Evolutionary conservation across 257 asterid genomes (phyloP).

Genomic region (Nicotiana tomentosiformis): DNA sequence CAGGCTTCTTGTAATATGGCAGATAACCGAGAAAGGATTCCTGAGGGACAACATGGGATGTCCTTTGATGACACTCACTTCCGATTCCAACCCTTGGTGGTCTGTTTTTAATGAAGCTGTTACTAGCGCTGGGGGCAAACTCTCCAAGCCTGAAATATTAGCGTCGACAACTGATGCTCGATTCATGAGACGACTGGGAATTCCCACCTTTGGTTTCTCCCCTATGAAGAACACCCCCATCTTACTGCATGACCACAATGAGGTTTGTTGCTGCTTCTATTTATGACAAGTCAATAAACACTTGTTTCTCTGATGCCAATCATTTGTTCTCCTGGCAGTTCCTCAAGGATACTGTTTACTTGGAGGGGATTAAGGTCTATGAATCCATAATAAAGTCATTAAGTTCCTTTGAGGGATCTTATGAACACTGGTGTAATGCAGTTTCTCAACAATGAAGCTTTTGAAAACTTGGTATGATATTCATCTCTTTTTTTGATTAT

Average conservation of each 20-base stretch:
- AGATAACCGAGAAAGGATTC: conserved; percentile 69
- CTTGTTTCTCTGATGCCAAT: conserved; percentile 1
- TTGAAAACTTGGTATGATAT: neutral
- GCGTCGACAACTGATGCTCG: conserved; percentile 88
- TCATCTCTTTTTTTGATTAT: neutral
- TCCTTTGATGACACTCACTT: conserved; percentile 64
- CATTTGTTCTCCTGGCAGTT: conserved; percentile 35
- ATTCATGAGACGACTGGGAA: conserved; percentile 66
- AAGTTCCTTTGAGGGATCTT: conserved; percentile 41
- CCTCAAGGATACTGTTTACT: conserved; percentile 60
- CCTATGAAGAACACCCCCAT: conserved; percentile 93
- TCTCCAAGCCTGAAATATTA: conserved; percentile 82
- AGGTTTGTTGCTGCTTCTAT: conserved; percentile 38
- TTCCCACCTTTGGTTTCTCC: conserved; percentile 87
- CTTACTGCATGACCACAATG: conserved; percentile 90
- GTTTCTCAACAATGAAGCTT: neutral
- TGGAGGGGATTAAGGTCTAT: conserved; percentile 76
- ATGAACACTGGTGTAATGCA: neutral
- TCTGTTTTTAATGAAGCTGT: conserved; percentile 62
- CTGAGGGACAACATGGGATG: conserved; percentile 58
- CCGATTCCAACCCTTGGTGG: conserved; percentile 95
- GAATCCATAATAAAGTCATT: conserved; percentile 66
- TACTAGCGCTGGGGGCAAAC: conserved; percentile 73
- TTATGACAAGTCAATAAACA: neutral
- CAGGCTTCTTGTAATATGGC: conserved; percentile 9